phyloP scores from a whole-genome alignment of 768 basidiomycete genomes.

The Mycena latifolia region DNA sequence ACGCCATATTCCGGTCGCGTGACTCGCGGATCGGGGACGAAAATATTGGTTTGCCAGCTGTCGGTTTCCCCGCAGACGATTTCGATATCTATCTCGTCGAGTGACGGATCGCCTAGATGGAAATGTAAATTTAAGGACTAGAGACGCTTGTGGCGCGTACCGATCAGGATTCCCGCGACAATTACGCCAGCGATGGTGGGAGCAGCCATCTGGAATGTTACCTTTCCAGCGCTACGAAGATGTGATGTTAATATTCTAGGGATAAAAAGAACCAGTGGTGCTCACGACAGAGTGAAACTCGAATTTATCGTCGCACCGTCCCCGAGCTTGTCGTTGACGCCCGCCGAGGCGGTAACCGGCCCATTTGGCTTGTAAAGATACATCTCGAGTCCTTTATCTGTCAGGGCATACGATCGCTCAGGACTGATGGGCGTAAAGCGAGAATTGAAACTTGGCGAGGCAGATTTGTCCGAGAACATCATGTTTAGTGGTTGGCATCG shows the following conservation, averaged over 20 bases:
- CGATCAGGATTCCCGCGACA: conserved; percentile 55
- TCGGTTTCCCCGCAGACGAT: conserved; percentile 51
- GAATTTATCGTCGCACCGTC: conserved; percentile 53
- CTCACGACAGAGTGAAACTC: conserved; percentile 48
- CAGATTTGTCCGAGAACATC: conserved; percentile 3
- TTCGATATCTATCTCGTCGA: conserved; percentile 60
- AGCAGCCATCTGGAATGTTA: conserved; percentile 48
- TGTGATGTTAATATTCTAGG: neutral
- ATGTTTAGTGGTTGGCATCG: conserved; percentile 12
- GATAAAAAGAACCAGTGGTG: neutral
- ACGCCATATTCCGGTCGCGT: conserved; percentile 49
- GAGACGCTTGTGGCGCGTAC: conserved; percentile 27
- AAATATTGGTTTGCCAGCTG: conserved; percentile 59
- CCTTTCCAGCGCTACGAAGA: conserved; percentile 48
- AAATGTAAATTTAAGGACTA: neutral
- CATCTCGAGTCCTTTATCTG: conserved; percentile 43
- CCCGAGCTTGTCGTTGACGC: conserved; percentile 47
- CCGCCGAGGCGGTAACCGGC: conserved; percentile 36
- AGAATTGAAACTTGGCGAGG: conserved; percentile 12
- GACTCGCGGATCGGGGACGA: conserved; percentile 46
- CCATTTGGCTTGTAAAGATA: conserved; percentile 45
- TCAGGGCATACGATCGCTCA: conserved; percentile 40
- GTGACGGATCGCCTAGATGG: conserved; percentile 27
- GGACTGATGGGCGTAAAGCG: conserved; percentile 20
- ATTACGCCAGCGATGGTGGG: conserved; percentile 51